Conservation (phyloP, 148 eudicot species). For the Persicaria maculosa region DNA sequence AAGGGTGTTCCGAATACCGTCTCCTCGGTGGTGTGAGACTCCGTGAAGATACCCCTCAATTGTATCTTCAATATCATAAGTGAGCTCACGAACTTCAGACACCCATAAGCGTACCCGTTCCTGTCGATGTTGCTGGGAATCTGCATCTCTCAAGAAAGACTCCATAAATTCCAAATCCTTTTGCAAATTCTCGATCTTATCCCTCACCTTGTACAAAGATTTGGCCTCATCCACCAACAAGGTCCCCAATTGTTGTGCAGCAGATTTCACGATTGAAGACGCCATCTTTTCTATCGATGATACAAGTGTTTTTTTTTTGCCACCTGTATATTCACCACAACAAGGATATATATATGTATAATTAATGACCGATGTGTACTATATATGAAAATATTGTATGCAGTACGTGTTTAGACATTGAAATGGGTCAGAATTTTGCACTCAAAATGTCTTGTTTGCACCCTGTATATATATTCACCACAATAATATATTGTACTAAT, state of each 20-base stretch:
- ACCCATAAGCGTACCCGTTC: neutral
- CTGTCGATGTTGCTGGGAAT: neutral
- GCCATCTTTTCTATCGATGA: neutral
- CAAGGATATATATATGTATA: no score
- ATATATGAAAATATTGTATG: no score
- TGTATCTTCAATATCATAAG: neutral
- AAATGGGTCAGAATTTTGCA: no score
- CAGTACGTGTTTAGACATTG: no score
- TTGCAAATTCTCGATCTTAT: neutral
- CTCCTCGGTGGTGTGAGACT: slow-evolving; percentile 18
- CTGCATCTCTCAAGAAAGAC: slow-evolving; percentile 1
- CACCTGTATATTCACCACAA: no score
- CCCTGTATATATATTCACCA: no score
- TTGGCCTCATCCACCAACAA: neutral
- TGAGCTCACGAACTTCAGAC: neutral
- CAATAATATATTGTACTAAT: no score
- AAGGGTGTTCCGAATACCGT: neutral
- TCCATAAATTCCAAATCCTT: neutral
- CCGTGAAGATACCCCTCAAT: neutral
- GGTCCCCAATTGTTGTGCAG: neutral
- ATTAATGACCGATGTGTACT: no score
- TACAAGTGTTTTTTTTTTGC: no score
- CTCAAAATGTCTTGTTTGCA: no score
- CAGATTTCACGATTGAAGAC: neutral
- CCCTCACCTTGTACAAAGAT: slow-evolving; percentile 5